Evolutionary conservation across 768 basidiomycete species (phyloP), one percentile per base, ranked within the genome.

Genomic region (Mycena rosella): DNA sequence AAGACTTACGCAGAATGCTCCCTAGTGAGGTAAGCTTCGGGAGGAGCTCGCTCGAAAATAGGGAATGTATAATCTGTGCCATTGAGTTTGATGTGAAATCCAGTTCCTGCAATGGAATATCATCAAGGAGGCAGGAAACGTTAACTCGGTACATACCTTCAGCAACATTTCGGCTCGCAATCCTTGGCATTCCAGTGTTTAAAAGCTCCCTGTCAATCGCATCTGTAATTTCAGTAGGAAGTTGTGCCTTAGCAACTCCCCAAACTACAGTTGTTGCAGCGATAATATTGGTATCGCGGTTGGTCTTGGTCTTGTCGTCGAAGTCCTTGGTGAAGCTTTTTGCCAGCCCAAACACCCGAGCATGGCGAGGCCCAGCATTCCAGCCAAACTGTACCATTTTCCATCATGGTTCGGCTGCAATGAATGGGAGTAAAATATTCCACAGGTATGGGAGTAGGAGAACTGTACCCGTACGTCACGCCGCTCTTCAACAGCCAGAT

Each of bases 281-380:
- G 4, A 64, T 64, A 3, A 20, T 26, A 40, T 64, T 55, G 1
- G 49, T 3, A 26, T 64, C 63, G 24, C 57, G 63, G 18, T 5
- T 26, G 52, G 30, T 22, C 20, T 30, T 17, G 14, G 52, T 34
- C 0, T 7, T 8, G 1, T 17, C 7, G 18, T 65, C 64, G n/a
- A 65, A 27, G 13, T 32, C 30, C n/a, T 65, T 65, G 2, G 36
- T 52, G 22, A 18, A 65, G 22, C 64, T 57, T 13, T 57, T 58
- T 2, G 55, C 63, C n/a, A 20, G 26, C 3, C 63, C 63, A 13
- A 56, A 64, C 1, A 64, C 55, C 5, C 44, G 62, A 1, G 53
- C 53, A 63, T 63, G 62, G 24, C 30, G 42, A 2, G 53, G 62
- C 11, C 63, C 63, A 29, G 63, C 56, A 53, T 59, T 65, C 15